A percentile compares a stretch with the other conserved stretches of the same genome.
Evolutionary conservation across 345 rosid species (phyloP).

Genomic region (Rhodamnia argentea): DNA sequence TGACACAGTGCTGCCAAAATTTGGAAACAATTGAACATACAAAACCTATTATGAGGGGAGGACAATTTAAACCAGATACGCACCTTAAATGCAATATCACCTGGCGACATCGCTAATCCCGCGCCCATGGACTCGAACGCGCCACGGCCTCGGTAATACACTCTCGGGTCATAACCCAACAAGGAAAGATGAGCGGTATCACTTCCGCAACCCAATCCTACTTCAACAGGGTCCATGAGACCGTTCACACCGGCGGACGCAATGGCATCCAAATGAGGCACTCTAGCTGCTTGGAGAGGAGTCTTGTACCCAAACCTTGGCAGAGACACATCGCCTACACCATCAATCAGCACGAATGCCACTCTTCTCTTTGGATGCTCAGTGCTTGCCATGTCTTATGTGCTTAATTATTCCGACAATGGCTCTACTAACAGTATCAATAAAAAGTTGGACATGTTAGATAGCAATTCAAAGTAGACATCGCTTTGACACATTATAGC

Average conservation of each 20-base stretch:
- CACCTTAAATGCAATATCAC: conserved; percentile 88
- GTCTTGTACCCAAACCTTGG: conserved; percentile 68
- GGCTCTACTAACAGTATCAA: background rate
- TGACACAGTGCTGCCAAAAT: background rate
- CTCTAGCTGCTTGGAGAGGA: conserved; percentile 68
- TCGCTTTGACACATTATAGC: background rate
- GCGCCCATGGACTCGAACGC: conserved; percentile 99
- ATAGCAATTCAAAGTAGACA: background rate
- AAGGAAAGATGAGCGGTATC: conserved; percentile 98
- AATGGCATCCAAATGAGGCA: conserved; percentile 75
- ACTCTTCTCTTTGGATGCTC: conserved; percentile 51
- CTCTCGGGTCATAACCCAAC: conserved; percentile 84
- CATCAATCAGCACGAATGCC: conserved; percentile 86
- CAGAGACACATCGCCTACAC: conserved; percentile 83
- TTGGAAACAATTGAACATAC: background rate
- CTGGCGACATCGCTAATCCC: conserved; percentile 94
- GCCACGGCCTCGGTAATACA: conserved; percentile 87
- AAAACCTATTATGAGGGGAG: background rate
- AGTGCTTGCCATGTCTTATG: conserved; percentile 24
- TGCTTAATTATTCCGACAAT: background rate
- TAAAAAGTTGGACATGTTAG: background rate
- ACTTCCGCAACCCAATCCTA: conserved; percentile 97
- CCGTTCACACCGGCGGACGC: conserved; percentile 91
- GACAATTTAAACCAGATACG: background rate
- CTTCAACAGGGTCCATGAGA: conserved; percentile 99